phyloP scores from a whole-genome alignment of 2,329 filamentous ascomycete species.

The Colletotrichum plurivorum region DNA sequence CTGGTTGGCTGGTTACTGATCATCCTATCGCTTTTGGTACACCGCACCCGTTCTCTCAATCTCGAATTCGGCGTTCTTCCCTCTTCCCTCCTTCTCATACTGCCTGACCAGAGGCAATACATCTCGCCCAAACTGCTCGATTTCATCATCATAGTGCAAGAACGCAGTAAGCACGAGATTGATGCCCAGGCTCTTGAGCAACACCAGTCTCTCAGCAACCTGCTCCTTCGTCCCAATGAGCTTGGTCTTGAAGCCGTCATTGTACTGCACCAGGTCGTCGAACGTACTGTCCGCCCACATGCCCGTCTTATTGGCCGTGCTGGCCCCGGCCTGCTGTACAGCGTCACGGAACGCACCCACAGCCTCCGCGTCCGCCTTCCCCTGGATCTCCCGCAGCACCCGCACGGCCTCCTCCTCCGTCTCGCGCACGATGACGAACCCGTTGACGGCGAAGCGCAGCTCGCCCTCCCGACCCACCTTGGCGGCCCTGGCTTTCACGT shows the following conservation, averaged over 20 bases:
- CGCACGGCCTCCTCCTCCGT: slow-evolving; percentile 64
- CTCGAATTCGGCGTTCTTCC: slow-evolving; percentile 61
- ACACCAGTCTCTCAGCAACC: slow-evolving; percentile 63
- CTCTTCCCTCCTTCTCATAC: slow-evolving; percentile 62
- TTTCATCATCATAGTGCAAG: slow-evolving; percentile 67
- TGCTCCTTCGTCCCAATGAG: slow-evolving; percentile 66
- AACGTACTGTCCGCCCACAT: slow-evolving; percentile 69
- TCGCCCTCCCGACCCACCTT: slow-evolving; percentile 57
- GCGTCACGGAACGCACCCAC: slow-evolving; percentile 64
- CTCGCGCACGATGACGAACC: slow-evolving; percentile 64
- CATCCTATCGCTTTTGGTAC: slow-evolving; percentile 49
- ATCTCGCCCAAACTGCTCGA: slow-evolving; percentile 62
- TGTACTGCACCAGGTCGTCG: slow-evolving; percentile 68
- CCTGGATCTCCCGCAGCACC: slow-evolving; percentile 65
- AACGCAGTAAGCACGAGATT: slow-evolving; percentile 62
- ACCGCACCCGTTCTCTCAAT: slow-evolving; percentile 63
- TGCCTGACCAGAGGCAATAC: slow-evolving; percentile 63
- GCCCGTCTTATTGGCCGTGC: slow-evolving; percentile 61
- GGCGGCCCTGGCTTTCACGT: slow-evolving; percentile 61
- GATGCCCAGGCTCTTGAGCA: slow-evolving; percentile 61
- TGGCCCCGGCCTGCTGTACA: slow-evolving; percentile 64
- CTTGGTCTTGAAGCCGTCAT: slow-evolving; percentile 70
- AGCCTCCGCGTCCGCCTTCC: slow-evolving; percentile 65
- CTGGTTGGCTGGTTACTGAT: background rate
- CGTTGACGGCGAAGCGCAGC: slow-evolving; percentile 64